Percentiles rank a stretch among this genome's conserved stretches.
These are phyloP conservation scores for Azolla pinnata DNA, from an alignment of 75 land plant genomes.

Conservation along the genomic window DNA sequence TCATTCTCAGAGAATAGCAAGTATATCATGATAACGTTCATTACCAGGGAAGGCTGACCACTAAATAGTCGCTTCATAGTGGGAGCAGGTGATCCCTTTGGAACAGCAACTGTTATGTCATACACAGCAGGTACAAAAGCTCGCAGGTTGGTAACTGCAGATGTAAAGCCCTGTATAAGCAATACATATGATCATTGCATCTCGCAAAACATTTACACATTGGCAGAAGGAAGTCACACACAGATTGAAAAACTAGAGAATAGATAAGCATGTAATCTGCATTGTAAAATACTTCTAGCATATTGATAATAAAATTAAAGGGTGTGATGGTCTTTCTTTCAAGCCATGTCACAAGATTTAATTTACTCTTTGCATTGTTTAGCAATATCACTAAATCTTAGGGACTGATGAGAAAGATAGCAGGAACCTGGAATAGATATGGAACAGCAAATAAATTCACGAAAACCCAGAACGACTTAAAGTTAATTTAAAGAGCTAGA, in stretches of 20 bases:
- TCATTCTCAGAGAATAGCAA: no score
- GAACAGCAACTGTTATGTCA: conserved; percentile 39
- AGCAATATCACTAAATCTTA: no score
- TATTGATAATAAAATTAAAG: not conserved
- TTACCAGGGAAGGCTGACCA: conserved; percentile 43
- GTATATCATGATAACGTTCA: no score
- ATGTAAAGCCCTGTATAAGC: conserved; percentile 40
- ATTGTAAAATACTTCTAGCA: not conserved
- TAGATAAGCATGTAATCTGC: not conserved
- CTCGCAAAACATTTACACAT: not conserved
- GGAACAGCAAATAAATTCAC: no score
- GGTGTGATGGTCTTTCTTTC: no score
- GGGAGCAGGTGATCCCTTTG: conserved; percentile 30
- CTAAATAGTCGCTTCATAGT: conserved; percentile 34
- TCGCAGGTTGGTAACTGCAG: conserved; percentile 35
- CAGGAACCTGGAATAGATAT: no score
- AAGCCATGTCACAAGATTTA: no score
- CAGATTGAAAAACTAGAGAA: not conserved
- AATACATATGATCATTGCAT: no score
- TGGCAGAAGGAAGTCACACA: not conserved
- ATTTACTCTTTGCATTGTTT: no score
- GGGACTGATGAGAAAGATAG: no score
- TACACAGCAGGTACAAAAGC: conserved; percentile 45
- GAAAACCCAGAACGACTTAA: no score
- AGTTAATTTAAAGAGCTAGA: no score